Conservation (phyloP, 768 basidiomycete species). For the Termitomyces sp. region DNA sequence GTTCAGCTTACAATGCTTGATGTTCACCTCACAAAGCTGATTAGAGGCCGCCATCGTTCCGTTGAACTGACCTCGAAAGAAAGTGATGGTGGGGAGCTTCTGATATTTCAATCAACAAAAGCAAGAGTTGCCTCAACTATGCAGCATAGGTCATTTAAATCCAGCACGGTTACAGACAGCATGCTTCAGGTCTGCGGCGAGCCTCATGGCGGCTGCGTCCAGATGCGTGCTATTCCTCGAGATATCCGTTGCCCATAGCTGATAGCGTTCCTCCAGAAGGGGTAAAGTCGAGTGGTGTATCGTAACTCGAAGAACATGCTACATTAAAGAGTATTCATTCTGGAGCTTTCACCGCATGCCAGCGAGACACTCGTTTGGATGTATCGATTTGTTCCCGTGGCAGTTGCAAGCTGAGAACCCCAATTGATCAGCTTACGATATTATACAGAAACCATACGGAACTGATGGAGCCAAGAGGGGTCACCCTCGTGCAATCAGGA, state of each 20-base stretch:
- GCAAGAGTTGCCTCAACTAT: neutral
- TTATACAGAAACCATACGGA: too few relatives aligned
- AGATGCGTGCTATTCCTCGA: neutral
- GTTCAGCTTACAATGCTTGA: neutral
- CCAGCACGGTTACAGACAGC: neutral
- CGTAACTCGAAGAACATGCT: neutral
- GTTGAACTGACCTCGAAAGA: neutral
- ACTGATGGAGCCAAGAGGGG: neutral
- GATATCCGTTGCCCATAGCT: neutral
- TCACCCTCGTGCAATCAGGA: too few relatives aligned
- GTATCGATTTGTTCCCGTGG: neutral
- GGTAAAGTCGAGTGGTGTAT: neutral
- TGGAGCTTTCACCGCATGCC: neutral
- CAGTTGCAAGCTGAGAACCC: neutral
- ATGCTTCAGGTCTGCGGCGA: neutral
- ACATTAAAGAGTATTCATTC: neutral
- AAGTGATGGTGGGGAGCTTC: neutral
- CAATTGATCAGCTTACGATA: neutral
- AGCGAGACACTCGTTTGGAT: neutral
- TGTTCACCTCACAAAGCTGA: constrained; percentile 2
- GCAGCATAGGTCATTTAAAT: neutral
- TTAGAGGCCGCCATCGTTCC: neutral
- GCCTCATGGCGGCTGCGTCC: neutral
- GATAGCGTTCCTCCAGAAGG: neutral
- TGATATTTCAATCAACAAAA: neutral